These are phyloP conservation scores for Magnusiomyces suaveolens DNA, from an alignment of 1,139 yeast species.

Conservation along the genomic window DNA sequence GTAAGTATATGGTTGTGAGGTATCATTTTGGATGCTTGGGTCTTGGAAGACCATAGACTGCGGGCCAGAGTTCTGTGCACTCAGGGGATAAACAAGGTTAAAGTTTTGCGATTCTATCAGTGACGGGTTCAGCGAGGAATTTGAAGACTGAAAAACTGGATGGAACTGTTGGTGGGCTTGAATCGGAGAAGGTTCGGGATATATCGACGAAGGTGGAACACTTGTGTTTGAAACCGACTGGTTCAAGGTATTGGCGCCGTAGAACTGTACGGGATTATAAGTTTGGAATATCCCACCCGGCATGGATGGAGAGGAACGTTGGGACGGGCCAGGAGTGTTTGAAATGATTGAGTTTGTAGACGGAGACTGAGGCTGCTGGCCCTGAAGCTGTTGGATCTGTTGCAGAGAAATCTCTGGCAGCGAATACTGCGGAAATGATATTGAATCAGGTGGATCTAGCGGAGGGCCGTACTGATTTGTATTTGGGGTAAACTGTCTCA, in stretches of 20 bases:
- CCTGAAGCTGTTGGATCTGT: neutral
- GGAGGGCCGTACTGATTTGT: neutral
- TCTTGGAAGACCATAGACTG: neutral
- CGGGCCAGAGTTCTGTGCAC: neutral
- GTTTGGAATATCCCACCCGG: neutral
- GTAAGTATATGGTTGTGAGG: neutral
- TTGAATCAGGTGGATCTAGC: neutral
- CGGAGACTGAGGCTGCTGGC: neutral
- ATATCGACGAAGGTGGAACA: neutral
- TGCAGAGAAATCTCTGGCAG: neutral
- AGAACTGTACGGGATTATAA: neutral
- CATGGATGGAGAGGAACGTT: neutral
- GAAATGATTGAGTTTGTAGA: neutral
- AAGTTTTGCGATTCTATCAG: neutral
- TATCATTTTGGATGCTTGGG: neutral
- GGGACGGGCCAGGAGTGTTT: neutral
- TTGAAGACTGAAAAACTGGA: neutral
- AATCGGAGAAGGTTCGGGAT: neutral
- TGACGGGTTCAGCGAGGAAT: neutral
- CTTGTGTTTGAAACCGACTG: neutral
- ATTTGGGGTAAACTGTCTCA: neutral
- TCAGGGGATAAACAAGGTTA: neutral
- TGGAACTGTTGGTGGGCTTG: neutral
- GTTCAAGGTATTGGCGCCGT: neutral
- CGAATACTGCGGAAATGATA: neutral